Evolutionary conservation across 768 basidiomycete species (phyloP).

Genomic region (Boletus reticuloceps): DNA sequence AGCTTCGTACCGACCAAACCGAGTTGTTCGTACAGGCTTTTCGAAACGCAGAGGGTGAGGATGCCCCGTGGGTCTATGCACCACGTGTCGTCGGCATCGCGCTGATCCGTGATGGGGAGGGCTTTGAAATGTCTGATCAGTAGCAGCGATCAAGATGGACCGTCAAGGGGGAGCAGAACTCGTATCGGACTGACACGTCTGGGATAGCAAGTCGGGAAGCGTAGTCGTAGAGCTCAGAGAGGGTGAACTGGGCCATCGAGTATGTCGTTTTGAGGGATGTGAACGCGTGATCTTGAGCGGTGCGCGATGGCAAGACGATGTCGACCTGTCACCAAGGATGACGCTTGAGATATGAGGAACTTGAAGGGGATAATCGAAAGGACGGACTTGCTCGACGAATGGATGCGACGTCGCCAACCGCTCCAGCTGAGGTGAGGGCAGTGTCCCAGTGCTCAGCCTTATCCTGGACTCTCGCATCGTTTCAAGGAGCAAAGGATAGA

Average conservation of each 20-base stretch:
- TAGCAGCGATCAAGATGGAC: not conserved
- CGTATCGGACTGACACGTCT: conserved; percentile 11
- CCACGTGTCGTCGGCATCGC: conserved; percentile 56
- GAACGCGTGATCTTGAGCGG: conserved; percentile 39
- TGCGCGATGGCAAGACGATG: conserved; percentile 52
- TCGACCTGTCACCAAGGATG: conserved; percentile 49
- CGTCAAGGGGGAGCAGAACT: not conserved
- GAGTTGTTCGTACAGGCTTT: conserved; percentile 57
- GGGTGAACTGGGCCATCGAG: conserved; percentile 39
- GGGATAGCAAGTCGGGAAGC: conserved; percentile 22
- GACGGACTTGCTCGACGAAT: conserved; percentile 51
- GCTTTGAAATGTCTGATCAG: conserved; percentile 37
- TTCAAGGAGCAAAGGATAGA: not conserved
- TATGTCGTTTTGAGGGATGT: conserved; percentile 43
- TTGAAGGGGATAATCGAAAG: not conserved
- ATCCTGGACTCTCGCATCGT: conserved; percentile 16
- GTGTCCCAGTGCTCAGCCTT: conserved; percentile 18
- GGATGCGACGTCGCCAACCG: conserved; percentile 43
- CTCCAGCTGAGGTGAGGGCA: conserved; percentile 30
- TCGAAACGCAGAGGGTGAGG: conserved; percentile 54
- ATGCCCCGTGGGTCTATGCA: conserved; percentile 63
- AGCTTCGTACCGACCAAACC: conserved; percentile 57
- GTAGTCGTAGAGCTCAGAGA: conserved; percentile 45
- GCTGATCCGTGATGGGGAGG: conserved; percentile 22
- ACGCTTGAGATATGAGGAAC: not conserved